phyloP scores from a whole-genome alignment of 805 yeast genomes.

The Cyberlindnera maclurae region DNA sequence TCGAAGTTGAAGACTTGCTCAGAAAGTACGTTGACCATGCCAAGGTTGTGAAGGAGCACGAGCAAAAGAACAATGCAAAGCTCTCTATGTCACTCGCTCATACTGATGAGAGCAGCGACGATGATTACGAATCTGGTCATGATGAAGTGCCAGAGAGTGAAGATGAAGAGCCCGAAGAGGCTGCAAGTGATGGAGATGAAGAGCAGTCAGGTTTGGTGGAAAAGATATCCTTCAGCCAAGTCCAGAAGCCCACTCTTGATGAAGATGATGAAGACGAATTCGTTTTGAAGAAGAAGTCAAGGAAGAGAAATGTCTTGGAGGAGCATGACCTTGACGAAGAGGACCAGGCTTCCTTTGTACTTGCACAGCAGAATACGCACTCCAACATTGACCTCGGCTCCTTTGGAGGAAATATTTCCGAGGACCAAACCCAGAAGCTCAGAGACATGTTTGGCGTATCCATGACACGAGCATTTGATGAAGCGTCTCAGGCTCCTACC shows the following conservation, averaged over 20 bases:
- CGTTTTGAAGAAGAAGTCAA: constrained; percentile 3
- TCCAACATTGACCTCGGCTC: constrained; percentile 15
- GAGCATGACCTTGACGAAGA: constrained; percentile 15
- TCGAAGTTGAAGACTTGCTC: constrained; percentile 19
- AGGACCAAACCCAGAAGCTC: constrained; percentile 10
- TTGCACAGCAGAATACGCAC: constrained; percentile 1
- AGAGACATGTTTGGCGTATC: constrained; percentile 12
- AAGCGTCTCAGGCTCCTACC: constrained; percentile 11
- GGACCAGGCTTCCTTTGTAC: neutral
- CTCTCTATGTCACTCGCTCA: constrained; percentile 18
- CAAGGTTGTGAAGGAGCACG: constrained; percentile 27
- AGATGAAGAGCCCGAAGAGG: constrained; percentile 17
- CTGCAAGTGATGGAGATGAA: constrained; percentile 5
- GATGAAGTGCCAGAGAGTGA: constrained; percentile 19
- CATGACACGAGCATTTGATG: constrained; percentile 20
- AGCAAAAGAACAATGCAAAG: constrained; percentile 14
- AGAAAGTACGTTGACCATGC: constrained; percentile 19
- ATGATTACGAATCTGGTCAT: constrained; percentile 3
- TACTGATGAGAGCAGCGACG: constrained; percentile 7
- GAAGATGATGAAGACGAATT: constrained; percentile 6
- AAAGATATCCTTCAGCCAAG: constrained; percentile 7
- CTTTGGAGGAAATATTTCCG: constrained; percentile 21
- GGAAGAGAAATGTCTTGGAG: constrained; percentile 10
- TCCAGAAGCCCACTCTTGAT: neutral
- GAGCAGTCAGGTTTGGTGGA: neutral